phyloP scores from a whole-genome alignment of 768 basidiomycete genomes.

The Pleurotus ostreatus region DNA sequence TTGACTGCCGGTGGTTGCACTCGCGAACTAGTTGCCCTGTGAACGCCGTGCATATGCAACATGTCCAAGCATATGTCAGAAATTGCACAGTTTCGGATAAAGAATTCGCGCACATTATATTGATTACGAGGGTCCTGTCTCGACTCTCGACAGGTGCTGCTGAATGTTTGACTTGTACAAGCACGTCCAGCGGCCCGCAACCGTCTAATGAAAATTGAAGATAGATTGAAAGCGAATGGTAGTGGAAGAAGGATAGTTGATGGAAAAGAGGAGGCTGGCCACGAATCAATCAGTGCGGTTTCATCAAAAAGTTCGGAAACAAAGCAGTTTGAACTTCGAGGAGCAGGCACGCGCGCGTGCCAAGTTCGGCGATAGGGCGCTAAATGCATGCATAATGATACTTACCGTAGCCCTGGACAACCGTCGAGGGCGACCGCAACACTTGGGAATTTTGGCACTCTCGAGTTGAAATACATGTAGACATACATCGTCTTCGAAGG shows the following conservation, averaged over 20 bases:
- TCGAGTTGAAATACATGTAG: too few species aligned
- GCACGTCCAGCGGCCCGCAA: conserved; percentile 6
- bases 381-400: neutral
- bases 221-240: conserved; percentile 2
- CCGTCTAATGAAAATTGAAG: neutral
- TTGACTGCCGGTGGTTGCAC: conserved; percentile 39
- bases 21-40: conserved; percentile 21
- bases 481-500: too few species aligned
- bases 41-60: too few species aligned
- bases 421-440: neutral
- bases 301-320: conserved; percentile 1
- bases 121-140: too few species aligned
- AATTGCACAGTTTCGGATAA: too few species aligned
- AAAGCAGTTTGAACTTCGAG: neutral
- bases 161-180: neutral
- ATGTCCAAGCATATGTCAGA: too few species aligned
- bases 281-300: conserved; percentile 6
- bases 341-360: neutral
- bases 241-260: neutral
- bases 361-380: neutral
- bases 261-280: neutral
- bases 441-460: too few species aligned
- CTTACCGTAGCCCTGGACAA: neutral
- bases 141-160: too few species aligned
- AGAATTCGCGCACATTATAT: too few species aligned